These are phyloP conservation scores for Exidia glandulosa DNA, from an alignment of 768 basidiomycete genomes.

Conservation along the genomic window DNA sequence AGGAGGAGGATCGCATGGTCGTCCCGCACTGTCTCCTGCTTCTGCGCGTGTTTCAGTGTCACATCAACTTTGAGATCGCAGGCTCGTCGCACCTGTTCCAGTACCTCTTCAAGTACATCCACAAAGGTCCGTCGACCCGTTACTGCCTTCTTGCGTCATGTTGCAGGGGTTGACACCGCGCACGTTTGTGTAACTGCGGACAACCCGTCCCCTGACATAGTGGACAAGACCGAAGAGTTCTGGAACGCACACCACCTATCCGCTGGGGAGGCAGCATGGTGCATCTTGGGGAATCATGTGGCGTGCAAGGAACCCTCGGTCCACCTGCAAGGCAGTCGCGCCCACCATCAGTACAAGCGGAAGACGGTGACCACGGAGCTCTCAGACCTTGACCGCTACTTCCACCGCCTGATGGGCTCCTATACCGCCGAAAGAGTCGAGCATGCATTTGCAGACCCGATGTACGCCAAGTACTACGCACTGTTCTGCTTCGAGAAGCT, in stretches of 20 bases:
- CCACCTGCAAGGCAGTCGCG: constrained; percentile 13
- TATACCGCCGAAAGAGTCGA: background rate
- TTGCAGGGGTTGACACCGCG: constrained; percentile 11
- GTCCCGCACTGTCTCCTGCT: constrained; percentile 20
- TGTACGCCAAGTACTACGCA: too few relatives aligned
- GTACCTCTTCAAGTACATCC: constrained; percentile 30
- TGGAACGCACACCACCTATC: constrained; percentile 25
- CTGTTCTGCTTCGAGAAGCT: too few relatives aligned
- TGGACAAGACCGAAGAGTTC: constrained; percentile 27
- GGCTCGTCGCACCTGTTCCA: constrained; percentile 22
- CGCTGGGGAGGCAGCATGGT: constrained; percentile 26
- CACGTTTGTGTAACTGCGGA: constrained; percentile 5
- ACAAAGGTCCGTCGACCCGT: constrained; percentile 19
- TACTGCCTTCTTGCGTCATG: background rate
- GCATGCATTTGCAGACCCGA: too few relatives aligned
- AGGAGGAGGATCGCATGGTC: constrained; percentile 16
- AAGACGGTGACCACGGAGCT: background rate
- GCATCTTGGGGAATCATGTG: constrained; percentile 29
- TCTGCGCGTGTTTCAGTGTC: constrained; percentile 20
- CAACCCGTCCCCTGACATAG: background rate
- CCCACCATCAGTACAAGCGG: constrained; percentile 16
- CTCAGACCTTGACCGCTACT: constrained; percentile 14
- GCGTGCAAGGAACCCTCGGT: constrained; percentile 24
- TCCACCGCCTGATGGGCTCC: constrained; percentile 7
- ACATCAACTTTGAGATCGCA: constrained; percentile 27